Evolutionary conservation across 352 stramenopile genomes (phyloP).

Genomic region (Phytophthora podocarpi): DNA sequence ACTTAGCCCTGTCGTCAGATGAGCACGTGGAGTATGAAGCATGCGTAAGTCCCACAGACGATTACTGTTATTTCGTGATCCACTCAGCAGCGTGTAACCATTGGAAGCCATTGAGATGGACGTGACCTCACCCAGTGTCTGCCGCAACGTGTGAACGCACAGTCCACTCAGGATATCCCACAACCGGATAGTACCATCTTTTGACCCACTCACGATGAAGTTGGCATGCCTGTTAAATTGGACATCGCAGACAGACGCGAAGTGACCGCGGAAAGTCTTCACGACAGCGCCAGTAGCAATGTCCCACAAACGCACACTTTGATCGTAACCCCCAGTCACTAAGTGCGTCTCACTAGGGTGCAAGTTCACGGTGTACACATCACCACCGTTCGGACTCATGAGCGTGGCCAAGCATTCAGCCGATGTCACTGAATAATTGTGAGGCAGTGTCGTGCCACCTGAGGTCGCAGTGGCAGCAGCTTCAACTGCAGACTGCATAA

Average conservation of each 20-base stretch:
- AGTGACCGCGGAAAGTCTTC: conserved; percentile 85
- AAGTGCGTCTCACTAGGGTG: conserved; percentile 88
- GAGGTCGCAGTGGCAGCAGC: conserved; percentile 11
- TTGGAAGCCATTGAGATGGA: conserved; percentile 86
- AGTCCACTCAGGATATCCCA: conserved; percentile 90
- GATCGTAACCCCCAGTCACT: conserved; percentile 87
- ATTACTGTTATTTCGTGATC: conserved; percentile 90
- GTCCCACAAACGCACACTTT: conserved; percentile 87
- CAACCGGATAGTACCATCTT: conserved; percentile 85
- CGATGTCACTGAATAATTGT: conserved; percentile 45
- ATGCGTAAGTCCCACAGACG: conserved; percentile 89
- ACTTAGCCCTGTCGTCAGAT: conserved; percentile 47
- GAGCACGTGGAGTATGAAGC: conserved; percentile 71
- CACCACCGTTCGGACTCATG: conserved; percentile 55
- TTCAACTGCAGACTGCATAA: conserved; percentile 37
- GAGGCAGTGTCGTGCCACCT: conserved; percentile 29
- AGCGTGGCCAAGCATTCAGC: conserved; percentile 63
- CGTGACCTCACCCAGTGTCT: conserved; percentile 87
- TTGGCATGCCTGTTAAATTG: conserved; percentile 90
- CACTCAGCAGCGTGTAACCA: conserved; percentile 79
- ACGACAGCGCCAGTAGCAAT: conserved; percentile 69
- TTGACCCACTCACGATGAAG: conserved; percentile 85
- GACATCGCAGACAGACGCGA: conserved; percentile 84
- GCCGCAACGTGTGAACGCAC: conserved; percentile 84
- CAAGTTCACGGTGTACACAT: conserved; percentile 88